Evolutionary conservation across 495 filamentous ascomycete genomes (phyloP).

Genomic region (Podospora fimiseda): DNA sequence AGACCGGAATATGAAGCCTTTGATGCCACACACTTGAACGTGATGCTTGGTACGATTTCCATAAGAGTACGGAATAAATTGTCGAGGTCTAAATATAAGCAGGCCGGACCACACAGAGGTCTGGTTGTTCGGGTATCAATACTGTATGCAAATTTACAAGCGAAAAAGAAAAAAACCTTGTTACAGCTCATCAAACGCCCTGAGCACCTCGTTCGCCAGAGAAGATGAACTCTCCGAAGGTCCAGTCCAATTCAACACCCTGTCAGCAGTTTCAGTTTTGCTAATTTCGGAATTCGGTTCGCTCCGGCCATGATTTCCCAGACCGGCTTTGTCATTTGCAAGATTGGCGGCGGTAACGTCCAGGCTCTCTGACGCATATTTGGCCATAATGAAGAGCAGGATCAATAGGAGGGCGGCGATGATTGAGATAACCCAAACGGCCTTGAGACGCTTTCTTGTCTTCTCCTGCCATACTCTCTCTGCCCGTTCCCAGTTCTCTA

Average conservation of each 20-base stretch:
- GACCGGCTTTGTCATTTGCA: slow-evolving; percentile 13
- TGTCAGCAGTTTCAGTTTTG: background rate
- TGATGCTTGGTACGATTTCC: no score
- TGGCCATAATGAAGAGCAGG: slow-evolving; percentile 33
- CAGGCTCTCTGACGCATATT: slow-evolving; percentile 27
- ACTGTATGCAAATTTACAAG: background rate
- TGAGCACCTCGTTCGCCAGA: slow-evolving; percentile 22
- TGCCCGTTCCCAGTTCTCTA: slow-evolving; percentile 64
- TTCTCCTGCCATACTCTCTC: slow-evolving; percentile 69
- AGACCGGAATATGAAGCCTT: no score
- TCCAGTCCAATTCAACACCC: slow-evolving; percentile 2
- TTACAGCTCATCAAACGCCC: slow-evolving; percentile 40
- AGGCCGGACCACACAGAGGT: no score
- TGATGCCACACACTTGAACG: no score
- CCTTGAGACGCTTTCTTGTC: slow-evolving; percentile 54
- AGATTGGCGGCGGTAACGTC: slow-evolving; percentile 8
- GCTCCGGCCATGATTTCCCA: slow-evolving; percentile 3
- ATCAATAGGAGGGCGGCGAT: slow-evolving; percentile 42
- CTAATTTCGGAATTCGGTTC: background rate
- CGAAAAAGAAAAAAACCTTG: background rate
- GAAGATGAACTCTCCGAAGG: slow-evolving; percentile 2
- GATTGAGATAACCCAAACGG: slow-evolving; percentile 52
- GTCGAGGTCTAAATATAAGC: no score
- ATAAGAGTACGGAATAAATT: no score
- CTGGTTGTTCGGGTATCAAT: slow-evolving; percentile 3